These are phyloP conservation scores for Asclepias syriaca DNA, from an alignment of 257 asterid species.

Conservation along the genomic window DNA sequence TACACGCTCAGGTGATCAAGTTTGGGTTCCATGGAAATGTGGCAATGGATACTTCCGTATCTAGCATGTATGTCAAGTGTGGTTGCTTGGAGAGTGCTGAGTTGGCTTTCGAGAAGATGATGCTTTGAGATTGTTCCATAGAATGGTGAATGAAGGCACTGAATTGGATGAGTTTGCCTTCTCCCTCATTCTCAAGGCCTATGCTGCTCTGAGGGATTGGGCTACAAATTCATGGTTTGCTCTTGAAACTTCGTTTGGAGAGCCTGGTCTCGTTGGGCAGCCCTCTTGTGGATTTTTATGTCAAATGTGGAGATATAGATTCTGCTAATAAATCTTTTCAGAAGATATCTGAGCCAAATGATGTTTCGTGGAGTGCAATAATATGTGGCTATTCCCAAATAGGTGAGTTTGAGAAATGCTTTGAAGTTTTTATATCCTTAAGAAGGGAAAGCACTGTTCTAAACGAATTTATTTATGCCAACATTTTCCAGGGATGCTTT, in stretches of 20 bases:
- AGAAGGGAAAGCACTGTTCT: conserved; percentile 33
- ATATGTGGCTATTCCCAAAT: conserved; percentile 41
- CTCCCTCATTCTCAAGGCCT: conserved; percentile 42
- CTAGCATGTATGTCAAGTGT: conserved; percentile 45
- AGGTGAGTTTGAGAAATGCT: conserved; percentile 42
- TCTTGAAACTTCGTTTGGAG: conserved; percentile 36
- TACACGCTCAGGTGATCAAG: conserved; percentile 41
- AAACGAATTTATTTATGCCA: conserved; percentile 49
- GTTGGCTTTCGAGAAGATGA: conserved; percentile 27
- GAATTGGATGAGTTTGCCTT: conserved; percentile 42
- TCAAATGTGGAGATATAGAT: conserved; percentile 37
- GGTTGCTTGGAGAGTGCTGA: conserved; percentile 34
- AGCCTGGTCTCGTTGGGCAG: conserved; percentile 43
- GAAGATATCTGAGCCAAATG: conserved; percentile 43
- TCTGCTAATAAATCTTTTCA: conserved; percentile 36
- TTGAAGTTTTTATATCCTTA: conserved; percentile 32
- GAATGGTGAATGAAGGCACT: conserved; percentile 29
- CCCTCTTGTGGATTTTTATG: conserved; percentile 54
- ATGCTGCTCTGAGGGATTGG: conserved; percentile 43
- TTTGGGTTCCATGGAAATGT: conserved; percentile 32
- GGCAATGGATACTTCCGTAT: conserved; percentile 32
- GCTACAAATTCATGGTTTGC: conserved; percentile 37
- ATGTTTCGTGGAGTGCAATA: conserved; percentile 59
- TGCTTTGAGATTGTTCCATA: conserved; percentile 30
- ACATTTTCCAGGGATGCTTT: conserved; percentile 48